These are phyloP conservation scores for Camellia japonica DNA, from an alignment of 148 eudicot genomes.

Conservation along the genomic window DNA sequence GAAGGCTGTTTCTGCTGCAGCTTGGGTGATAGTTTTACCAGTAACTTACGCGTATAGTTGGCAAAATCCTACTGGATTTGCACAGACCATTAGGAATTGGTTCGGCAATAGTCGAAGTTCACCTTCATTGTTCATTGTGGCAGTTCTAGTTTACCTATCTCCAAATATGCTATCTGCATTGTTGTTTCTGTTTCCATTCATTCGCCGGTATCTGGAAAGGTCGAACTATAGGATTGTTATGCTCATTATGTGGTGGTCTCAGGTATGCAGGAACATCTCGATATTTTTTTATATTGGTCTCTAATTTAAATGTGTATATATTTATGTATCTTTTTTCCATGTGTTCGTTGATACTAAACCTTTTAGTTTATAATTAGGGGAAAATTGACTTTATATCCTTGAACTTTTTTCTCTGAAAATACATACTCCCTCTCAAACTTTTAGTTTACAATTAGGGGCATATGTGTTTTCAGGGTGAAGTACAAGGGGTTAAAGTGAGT, in stretches of 20 bases:
- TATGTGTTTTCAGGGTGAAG: too few relatives aligned
- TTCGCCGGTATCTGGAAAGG: slow-evolving; percentile 58
- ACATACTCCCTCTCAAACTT: too few relatives aligned
- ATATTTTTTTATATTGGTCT: neutral
- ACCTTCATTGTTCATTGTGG: slow-evolving; percentile 56
- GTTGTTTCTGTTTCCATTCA: slow-evolving; percentile 56
- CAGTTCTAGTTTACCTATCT: slow-evolving; percentile 53
- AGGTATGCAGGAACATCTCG: slow-evolving; percentile 34
- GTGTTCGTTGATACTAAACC: neutral
- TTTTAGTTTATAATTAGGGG: neutral
- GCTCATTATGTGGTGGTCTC: slow-evolving; percentile 79
- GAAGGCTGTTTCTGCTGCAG: slow-evolving; percentile 54
- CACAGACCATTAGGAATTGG: slow-evolving; percentile 54
- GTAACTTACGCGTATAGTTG: slow-evolving; percentile 65
- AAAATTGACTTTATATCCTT: too few relatives aligned
- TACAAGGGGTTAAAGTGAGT: too few relatives aligned
- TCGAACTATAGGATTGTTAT: slow-evolving; percentile 50
- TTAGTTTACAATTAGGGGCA: too few relatives aligned
- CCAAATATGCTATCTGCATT: slow-evolving; percentile 63
- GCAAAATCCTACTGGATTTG: slow-evolving; percentile 56
- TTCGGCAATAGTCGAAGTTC: slow-evolving; percentile 44
- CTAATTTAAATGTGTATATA: neutral
- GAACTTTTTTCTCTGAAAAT: too few relatives aligned
- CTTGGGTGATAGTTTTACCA: slow-evolving; percentile 61
- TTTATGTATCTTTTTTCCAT: neutral